Base-by-base conservation (phyloP, 2,329 filamentous ascomycete genomes). In the Fusarium vanettenii region DNA sequence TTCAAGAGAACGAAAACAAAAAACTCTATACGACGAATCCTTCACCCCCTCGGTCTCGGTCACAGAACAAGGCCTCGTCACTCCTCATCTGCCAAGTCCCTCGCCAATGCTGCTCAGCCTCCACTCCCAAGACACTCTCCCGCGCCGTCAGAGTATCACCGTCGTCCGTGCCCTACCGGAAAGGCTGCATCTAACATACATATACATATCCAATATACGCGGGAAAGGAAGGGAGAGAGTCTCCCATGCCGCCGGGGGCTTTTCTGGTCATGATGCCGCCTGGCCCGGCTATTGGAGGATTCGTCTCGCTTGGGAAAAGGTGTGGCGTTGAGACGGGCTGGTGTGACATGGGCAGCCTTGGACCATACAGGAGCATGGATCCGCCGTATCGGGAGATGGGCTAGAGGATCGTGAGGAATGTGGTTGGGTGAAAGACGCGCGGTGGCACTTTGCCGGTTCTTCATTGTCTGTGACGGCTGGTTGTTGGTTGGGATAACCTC, bases 31-130 rank as follows among this genome's bases (percentile, higher is more conserved):
- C 31, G 22, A 33, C 37, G 39, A 43, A 43, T 43, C 41, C 41
- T 37, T n/a, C 18, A 29, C 33, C 14, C n/a, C 41, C n/a, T 22
- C 39, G 9, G 22, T 57, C 31, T 41, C 20, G 6, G 6, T 31
- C 56, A 10, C 10, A 20, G 39, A n/a, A 43, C 41, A 50, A 27
- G 57, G 48, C 35, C 43, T 59, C 50, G 62, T 64, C 62, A 59
- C 35, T 50, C 31, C 31, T 55, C 31, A 63, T 55, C 60, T 63
- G 60, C 60, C 60, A 55, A 63, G 60, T 55, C 43, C 60, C 45
- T 62, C 31, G 60, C 60, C 45, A 63, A 63, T 63, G 31, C 60
- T 52, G 60, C 60, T 63, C 45, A 25, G 60, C 60, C 60, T 63
- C 45, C 45, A 55, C 60, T 29, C 31, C 55, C 31, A 37, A 57